These are phyloP conservation scores for Botrytis sinoallii DNA, from an alignment of 2,329 filamentous ascomycete species.

Conservation along the genomic window DNA sequence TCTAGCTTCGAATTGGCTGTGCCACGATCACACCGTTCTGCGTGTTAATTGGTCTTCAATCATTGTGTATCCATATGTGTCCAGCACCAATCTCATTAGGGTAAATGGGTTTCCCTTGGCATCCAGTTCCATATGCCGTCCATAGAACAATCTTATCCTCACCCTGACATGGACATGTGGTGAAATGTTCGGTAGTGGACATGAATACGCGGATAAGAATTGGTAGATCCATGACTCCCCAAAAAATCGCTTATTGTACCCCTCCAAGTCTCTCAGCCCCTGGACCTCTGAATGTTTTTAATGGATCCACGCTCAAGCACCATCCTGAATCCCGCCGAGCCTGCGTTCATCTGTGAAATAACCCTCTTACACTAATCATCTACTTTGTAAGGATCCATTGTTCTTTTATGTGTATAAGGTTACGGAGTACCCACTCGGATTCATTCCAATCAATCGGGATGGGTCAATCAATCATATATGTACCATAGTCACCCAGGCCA, in stretches of 20 bases:
- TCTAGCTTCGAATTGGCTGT: background rate
- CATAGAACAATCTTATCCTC: background rate
- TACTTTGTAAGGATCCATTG: too few species aligned
- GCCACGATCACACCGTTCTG: background rate
- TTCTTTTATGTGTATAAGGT: background rate
- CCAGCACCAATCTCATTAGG: background rate
- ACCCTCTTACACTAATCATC: background rate
- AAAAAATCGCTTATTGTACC: background rate
- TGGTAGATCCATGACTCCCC: background rate
- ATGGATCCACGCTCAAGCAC: background rate
- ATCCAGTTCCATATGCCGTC: background rate
- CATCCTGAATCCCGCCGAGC: background rate
- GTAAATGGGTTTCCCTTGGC: background rate
- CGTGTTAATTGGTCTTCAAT: background rate
- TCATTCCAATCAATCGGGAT: background rate
- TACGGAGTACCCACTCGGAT: background rate
- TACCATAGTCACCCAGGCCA: background rate
- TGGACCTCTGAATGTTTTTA: background rate
- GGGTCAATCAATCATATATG: background rate
- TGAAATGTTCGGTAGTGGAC: background rate
- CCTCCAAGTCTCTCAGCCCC: background rate
- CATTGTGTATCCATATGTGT: background rate
- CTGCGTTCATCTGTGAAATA: background rate
- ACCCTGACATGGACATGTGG: background rate
- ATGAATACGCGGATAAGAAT: background rate